phyloP scores from a whole-genome alignment of 129 eudicot species.

The Tanacetum coccineum region DNA sequence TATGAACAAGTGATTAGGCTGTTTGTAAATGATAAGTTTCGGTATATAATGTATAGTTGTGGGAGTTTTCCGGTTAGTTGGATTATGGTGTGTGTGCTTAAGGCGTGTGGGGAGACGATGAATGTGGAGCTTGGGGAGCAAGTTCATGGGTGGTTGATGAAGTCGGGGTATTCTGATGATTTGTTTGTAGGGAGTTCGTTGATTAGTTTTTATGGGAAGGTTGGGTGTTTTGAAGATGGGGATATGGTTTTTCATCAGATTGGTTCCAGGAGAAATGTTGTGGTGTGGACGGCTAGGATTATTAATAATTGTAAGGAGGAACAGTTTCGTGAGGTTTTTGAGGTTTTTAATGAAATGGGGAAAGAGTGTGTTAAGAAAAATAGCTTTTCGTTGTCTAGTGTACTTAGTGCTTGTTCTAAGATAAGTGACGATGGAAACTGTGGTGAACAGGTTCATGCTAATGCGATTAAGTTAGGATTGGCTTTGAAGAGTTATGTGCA shows the following conservation, averaged over 20 bases:
- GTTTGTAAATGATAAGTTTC: too few relatives aligned
- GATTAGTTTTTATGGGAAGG: constrained; percentile 65
- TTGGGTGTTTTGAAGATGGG: constrained; percentile 41
- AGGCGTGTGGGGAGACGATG: too few relatives aligned
- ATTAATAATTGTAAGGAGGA: constrained; percentile 46
- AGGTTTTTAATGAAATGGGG: constrained; percentile 59
- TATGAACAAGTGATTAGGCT: too few relatives aligned
- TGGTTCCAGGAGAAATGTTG: constrained; percentile 37
- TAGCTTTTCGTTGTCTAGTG: constrained; percentile 62
- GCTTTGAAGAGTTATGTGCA: constrained; percentile 57
- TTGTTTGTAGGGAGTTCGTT: constrained; percentile 54
- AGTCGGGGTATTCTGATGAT: constrained; percentile 43
- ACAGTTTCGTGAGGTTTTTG: constrained; percentile 37
- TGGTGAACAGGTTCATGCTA: constrained; percentile 74
- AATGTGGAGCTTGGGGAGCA: too few relatives aligned
- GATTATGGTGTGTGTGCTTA: too few relatives aligned
- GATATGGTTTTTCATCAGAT: constrained; percentile 43
- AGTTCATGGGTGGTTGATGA: constrained; percentile 7
- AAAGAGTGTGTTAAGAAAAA: constrained; percentile 58
- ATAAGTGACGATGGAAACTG: constrained; percentile 46
- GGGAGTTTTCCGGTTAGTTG: too few relatives aligned
- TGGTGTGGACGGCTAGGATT: constrained; percentile 65
- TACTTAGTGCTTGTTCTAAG: constrained; percentile 71
- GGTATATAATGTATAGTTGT: too few relatives aligned
- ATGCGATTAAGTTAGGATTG: constrained; percentile 56